phyloP scores from a whole-genome alignment of 768 basidiomycete species.

The Tephrocybe sp. region DNA sequence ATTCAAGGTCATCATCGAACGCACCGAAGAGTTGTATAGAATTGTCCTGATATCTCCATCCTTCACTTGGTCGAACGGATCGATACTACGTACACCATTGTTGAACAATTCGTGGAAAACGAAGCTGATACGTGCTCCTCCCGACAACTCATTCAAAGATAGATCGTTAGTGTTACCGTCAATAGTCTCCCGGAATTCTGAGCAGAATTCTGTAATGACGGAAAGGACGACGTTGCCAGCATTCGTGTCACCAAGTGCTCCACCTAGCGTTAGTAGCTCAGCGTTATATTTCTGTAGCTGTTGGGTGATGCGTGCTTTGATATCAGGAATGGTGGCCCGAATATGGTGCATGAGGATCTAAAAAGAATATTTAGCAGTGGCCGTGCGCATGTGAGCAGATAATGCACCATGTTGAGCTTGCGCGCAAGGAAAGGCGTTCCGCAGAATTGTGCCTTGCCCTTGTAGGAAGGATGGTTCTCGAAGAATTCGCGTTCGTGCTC shows the following conservation, averaged over 20 bases:
- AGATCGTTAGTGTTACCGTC: conserved; percentile 98
- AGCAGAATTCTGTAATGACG: conserved; percentile 98
- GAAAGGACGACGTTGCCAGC: conserved; percentile 91
- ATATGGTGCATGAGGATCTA: conserved; percentile 99
- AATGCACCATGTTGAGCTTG: conserved; percentile 87
- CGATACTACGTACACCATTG: conserved; percentile 92
- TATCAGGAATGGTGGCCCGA: conserved; percentile 95
- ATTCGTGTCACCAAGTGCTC: conserved; percentile 80
- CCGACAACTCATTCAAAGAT: conserved; percentile 93
- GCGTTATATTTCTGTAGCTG: conserved; percentile 87
- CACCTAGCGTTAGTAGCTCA: conserved; percentile 84
- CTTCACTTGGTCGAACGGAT: conserved; percentile 99
- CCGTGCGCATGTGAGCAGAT: background rate
- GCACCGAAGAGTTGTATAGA: conserved; percentile 94
- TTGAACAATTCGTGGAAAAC: conserved; percentile 99
- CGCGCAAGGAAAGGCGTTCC: conserved; percentile 96
- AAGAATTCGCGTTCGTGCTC: conserved; percentile 93
- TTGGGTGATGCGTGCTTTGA: conserved; percentile 92
- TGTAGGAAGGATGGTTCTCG: conserved; percentile 91
- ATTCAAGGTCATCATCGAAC: conserved; percentile 27
- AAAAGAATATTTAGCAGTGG: background rate
- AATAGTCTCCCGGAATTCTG: conserved; percentile 94
- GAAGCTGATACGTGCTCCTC: conserved; percentile 97
- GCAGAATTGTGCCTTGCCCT: conserved; percentile 92
- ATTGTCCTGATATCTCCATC: conserved; percentile 97